These are phyloP conservation scores for Leersia perrieri DNA, from an alignment of 176 grass and related monocot genomes.

Conservation along the genomic window DNA sequence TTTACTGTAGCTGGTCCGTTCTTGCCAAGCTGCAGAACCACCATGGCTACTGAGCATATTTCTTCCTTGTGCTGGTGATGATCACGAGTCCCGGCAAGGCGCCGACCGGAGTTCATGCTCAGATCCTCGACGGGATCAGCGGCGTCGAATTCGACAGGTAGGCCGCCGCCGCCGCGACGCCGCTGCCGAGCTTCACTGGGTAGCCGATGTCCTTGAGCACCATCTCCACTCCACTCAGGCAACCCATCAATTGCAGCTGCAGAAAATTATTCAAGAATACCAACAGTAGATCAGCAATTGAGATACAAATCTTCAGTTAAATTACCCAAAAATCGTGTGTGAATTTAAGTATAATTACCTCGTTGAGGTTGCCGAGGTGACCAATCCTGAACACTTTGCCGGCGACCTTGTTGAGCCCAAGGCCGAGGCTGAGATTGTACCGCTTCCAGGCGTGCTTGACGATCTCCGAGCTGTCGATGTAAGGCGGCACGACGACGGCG, in stretches of 20 bases:
- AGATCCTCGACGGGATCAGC: slow-evolving; percentile 85
- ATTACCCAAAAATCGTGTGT: too few relatives aligned
- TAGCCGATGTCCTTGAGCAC: slow-evolving; percentile 89
- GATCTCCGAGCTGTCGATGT: slow-evolving; percentile 69
- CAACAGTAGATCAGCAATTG: too few relatives aligned
- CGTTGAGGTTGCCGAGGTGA: slow-evolving; percentile 92
- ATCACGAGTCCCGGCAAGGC: too few relatives aligned
- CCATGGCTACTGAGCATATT: not conserved
- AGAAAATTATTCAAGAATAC: not conserved
- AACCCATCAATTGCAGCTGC: slow-evolving; percentile 89
- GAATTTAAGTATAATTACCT: slow-evolving; percentile 53
- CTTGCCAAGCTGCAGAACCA: slow-evolving; percentile 24
- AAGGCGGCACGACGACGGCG: slow-evolving; percentile 71
- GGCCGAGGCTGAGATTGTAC: slow-evolving; percentile 86
- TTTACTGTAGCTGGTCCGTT: slow-evolving; percentile 6
- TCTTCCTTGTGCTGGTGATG: not conserved
- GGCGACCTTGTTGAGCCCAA: slow-evolving; percentile 91
- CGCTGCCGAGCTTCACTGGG: slow-evolving; percentile 92
- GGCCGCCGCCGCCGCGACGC: slow-evolving; percentile 74
- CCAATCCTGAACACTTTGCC: slow-evolving; percentile 97
- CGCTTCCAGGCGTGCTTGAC: slow-evolving; percentile 78
- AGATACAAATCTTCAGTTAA: too few relatives aligned
- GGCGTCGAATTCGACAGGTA: slow-evolving; percentile 81
- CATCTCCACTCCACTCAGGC: slow-evolving; percentile 91
- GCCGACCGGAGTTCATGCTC: not conserved